These are phyloP conservation scores for Chlamydomonas applanata DNA, from an alignment of 139 green algal species.

Conservation along the genomic window DNA sequence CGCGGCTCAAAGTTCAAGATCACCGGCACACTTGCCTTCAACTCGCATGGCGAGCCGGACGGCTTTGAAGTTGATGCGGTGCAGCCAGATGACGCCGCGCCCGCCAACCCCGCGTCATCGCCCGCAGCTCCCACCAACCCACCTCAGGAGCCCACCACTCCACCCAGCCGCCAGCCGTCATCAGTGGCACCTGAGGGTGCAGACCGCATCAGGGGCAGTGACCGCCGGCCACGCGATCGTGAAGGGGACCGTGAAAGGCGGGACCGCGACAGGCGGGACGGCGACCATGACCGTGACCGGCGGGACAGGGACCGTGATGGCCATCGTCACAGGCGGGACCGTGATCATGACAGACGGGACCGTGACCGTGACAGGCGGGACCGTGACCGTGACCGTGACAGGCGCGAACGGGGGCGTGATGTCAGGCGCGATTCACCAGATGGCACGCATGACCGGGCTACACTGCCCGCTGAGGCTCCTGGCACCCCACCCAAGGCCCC, in stretches of 20 bases:
- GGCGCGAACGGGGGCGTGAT: background rate
- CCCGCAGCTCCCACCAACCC: background rate
- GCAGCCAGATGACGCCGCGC: too few relatives aligned
- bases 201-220: background rate
- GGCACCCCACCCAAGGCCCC: too few relatives aligned
- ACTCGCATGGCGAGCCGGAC: background rate
- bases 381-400: background rate
- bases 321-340: too few relatives aligned
- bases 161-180: background rate
- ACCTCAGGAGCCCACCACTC: background rate
- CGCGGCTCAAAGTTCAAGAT: constrained; percentile 1
- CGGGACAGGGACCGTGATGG: too few relatives aligned
- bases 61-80: constrained; percentile 2
- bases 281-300: too few relatives aligned
- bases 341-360: too few relatives aligned
- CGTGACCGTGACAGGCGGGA: too few relatives aligned
- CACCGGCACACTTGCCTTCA: background rate
- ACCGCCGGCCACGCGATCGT: background rate
- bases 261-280: background rate
- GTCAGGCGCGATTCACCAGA: too few relatives aligned
- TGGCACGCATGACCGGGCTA: too few relatives aligned
- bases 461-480: too few relatives aligned
- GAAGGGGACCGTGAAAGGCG: background rate
- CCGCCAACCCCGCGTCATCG: too few relatives aligned
- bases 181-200: background rate